Percentiles rank a stretch among this genome's conserved stretches.
phyloP scores from a whole-genome alignment of 495 filamentous ascomycete genomes.

The Viridothelium virens region DNA sequence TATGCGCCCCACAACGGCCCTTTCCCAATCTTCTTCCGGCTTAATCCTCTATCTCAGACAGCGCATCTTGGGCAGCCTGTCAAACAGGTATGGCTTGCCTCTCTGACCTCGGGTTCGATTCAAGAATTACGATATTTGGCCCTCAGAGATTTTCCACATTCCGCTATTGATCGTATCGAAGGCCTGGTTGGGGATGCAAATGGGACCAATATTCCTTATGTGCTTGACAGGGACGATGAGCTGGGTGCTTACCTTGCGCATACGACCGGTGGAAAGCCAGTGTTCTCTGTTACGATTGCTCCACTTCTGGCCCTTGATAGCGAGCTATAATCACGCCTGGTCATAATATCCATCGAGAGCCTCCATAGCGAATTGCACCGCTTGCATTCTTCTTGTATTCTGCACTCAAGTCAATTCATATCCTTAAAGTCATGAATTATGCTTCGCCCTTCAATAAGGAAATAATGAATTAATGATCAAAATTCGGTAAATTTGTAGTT shows the following conservation, averaged over 20 bases:
- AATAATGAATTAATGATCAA: no score
- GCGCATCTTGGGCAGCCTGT: constrained; percentile 36
- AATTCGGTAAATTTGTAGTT: not conserved
- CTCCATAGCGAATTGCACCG: no score
- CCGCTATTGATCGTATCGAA: constrained; percentile 51
- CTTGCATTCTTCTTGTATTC: no score
- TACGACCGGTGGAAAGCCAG: constrained; percentile 55
- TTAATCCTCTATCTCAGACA: constrained; percentile 47
- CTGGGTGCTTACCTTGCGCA: constrained; percentile 60
- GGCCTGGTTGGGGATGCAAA: constrained; percentile 55
- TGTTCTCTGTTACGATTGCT: constrained; percentile 36
- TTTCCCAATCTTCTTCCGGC: constrained; percentile 58
- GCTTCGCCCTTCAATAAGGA: no score
- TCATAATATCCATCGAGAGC: no score
- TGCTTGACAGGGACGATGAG: constrained; percentile 62
- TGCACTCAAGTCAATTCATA: no score
- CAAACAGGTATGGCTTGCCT: constrained; percentile 51
- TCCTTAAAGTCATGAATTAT: no score
- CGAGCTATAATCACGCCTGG: not conserved
- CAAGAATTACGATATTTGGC: constrained; percentile 50
- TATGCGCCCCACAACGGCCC: constrained; percentile 27
- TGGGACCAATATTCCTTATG: constrained; percentile 49
- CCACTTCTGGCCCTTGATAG: not conserved
- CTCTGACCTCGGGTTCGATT: constrained; percentile 48
- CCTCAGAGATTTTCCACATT: constrained; percentile 47